phyloP scores from a whole-genome alignment of 2,329 filamentous ascomycete genomes.

The Thielaviopsis populi region DNA sequence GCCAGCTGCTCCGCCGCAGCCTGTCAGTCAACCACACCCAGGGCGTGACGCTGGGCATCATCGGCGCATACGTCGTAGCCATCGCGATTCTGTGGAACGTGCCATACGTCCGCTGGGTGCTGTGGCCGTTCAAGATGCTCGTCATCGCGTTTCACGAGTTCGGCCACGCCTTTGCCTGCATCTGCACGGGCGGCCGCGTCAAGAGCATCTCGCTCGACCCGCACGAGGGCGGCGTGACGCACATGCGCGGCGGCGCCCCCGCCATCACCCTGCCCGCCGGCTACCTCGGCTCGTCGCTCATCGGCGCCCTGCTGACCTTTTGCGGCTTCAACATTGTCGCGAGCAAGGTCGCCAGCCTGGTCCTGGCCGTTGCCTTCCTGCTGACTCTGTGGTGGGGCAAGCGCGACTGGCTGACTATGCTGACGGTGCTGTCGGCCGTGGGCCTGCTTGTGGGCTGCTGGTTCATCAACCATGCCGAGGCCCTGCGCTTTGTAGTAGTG shows the following conservation, averaged over 20 bases:
- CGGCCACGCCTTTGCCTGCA: slow-evolving; percentile 57
- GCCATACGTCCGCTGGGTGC: slow-evolving; percentile 55
- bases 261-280: slow-evolving; percentile 62
- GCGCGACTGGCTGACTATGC: slow-evolving; percentile 61
- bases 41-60: slow-evolving; percentile 53
- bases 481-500: slow-evolving; percentile 55
- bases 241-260: slow-evolving; percentile 57
- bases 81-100: slow-evolving; percentile 70
- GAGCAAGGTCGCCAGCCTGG: slow-evolving; percentile 62
- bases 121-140: slow-evolving; percentile 82
- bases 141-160: slow-evolving; percentile 75
- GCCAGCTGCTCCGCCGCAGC: slow-evolving; percentile 10
- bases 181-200: slow-evolving; percentile 57
- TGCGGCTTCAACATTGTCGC: slow-evolving; percentile 71
- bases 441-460: slow-evolving; percentile 58
- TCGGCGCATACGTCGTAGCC: slow-evolving; percentile 54
- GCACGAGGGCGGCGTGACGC: slow-evolving; percentile 64
- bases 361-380: slow-evolving; percentile 57
- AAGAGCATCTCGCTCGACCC: slow-evolving; percentile 43
- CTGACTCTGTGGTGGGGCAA: slow-evolving; percentile 73
- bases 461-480: slow-evolving; percentile 65
- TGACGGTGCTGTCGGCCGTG: slow-evolving; percentile 54
- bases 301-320: slow-evolving; percentile 63
- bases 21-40: slow-evolving; percentile 39
- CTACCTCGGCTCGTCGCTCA: slow-evolving; percentile 61